Conservation (phyloP, 768 basidiomycete genomes). For the Leccinum arenicola region DNA sequence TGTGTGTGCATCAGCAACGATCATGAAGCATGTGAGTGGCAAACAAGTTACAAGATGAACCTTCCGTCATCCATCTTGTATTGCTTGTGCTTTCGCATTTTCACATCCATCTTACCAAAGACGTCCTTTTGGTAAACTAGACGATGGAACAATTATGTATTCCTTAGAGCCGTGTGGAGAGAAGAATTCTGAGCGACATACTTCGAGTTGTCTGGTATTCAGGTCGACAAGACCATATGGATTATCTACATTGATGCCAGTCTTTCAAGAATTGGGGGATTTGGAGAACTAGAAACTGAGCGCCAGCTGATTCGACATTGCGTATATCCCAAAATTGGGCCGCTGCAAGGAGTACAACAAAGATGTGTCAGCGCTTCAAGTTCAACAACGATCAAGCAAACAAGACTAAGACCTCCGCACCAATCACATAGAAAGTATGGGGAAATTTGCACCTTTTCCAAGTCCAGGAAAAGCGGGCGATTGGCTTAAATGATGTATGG, state of each 20-base stretch:
- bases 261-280: neutral
- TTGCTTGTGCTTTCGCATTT: neutral
- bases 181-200: neutral
- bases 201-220: neutral
- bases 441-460: neutral
- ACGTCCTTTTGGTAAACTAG: neutral
- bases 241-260: neutral
- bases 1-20: too few relatives aligned
- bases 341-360: too few relatives aligned
- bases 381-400: neutral
- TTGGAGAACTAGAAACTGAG: neutral
- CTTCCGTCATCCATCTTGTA: neutral
- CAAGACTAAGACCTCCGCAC: too few relatives aligned
- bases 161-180: neutral
- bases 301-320: neutral
- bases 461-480: too few relatives aligned
- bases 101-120: neutral
- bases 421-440: neutral
- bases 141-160: neutral
- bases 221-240: neutral
- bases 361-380: neutral
- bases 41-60: too few relatives aligned
- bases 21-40: too few relatives aligned
- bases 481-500: neutral
- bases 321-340: neutral